A percentile compares a stretch with the other conserved stretches of the same genome.
phyloP scores from a whole-genome alignment of 2,329 filamentous ascomycete species.

The Diplodia corticola region DNA sequence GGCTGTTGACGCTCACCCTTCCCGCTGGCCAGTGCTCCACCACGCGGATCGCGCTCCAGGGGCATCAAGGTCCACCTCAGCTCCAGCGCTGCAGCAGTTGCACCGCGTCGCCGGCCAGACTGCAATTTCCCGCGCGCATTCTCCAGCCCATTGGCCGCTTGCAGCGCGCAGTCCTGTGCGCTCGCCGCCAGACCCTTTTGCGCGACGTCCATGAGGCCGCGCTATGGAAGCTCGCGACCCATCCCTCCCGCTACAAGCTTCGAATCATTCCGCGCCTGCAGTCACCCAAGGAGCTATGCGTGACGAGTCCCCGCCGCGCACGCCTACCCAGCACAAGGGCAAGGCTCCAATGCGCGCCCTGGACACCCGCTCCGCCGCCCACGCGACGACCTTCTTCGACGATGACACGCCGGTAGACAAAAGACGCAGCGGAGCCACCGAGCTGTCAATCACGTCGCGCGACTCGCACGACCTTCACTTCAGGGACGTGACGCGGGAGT shows the following conservation, averaged over 20 bases:
- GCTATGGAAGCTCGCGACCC: conserved; percentile 22
- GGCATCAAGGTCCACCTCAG: conserved; percentile 9
- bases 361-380: neutral
- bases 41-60: conserved; percentile 14
- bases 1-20: neutral
- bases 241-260: conserved; percentile 12
- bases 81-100: conserved; percentile 1
- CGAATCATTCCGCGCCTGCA: conserved; percentile 1
- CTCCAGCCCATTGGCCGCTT: conserved; percentile 15
- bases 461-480: conserved; percentile 87
- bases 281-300: conserved; percentile 18
- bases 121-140: conserved; percentile 21
- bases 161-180: conserved; percentile 13
- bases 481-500: conserved; percentile 78
- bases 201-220: conserved; percentile 21
- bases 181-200: conserved; percentile 16
- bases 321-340: conserved; percentile 13
- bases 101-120: conserved; percentile 4
- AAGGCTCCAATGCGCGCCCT: conserved; percentile 21
- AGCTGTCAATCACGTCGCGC: conserved; percentile 32
- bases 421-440: conserved; percentile 19
- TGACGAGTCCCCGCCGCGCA: conserved; percentile 22
- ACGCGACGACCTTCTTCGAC: conserved; percentile 24
- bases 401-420: conserved; percentile 25
- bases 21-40: conserved; percentile 16